phyloP scores from a whole-genome alignment of 352 stramenopile species.

The Phytophthora lateralis region DNA sequence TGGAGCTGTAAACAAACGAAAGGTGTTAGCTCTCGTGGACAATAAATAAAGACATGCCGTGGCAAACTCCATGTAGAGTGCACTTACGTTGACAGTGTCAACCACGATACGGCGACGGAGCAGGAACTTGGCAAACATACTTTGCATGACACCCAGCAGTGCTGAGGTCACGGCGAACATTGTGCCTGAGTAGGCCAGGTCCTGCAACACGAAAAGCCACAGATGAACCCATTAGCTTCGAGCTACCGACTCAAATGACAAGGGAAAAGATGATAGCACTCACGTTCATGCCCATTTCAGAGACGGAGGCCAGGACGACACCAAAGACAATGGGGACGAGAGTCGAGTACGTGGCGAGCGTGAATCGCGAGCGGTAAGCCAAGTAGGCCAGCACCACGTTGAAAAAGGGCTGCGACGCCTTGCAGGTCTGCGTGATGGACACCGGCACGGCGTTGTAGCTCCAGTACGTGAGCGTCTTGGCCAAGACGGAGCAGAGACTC shows the following conservation, averaged over 20 bases:
- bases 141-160: conserved; percentile 84
- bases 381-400: conserved; percentile 84
- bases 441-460: conserved; percentile 87
- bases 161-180: conserved; percentile 79
- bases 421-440: conserved; percentile 87
- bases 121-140: conserved; percentile 90
- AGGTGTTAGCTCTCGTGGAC: conserved; percentile 2
- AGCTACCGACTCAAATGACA: background rate
- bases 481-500: conserved; percentile 80
- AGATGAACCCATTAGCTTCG: background rate
- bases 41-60: background rate
- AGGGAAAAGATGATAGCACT: background rate
- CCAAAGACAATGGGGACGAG: conserved; percentile 84
- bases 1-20: no score
- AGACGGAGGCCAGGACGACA: conserved; percentile 83
- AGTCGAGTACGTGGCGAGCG: conserved; percentile 72
- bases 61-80: no score
- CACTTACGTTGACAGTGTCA: conserved; percentile 84
- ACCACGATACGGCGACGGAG: conserved; percentile 75
- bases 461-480: conserved; percentile 88
- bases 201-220: conserved; percentile 32
- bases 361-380: conserved; percentile 79
- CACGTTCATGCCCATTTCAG: conserved; percentile 89
- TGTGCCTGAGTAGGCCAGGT: conserved; percentile 68
- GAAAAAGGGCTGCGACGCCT: conserved; percentile 87